Conservation (phyloP, 2,329 filamentous ascomycete species). For the Monilinia laxa region DNA sequence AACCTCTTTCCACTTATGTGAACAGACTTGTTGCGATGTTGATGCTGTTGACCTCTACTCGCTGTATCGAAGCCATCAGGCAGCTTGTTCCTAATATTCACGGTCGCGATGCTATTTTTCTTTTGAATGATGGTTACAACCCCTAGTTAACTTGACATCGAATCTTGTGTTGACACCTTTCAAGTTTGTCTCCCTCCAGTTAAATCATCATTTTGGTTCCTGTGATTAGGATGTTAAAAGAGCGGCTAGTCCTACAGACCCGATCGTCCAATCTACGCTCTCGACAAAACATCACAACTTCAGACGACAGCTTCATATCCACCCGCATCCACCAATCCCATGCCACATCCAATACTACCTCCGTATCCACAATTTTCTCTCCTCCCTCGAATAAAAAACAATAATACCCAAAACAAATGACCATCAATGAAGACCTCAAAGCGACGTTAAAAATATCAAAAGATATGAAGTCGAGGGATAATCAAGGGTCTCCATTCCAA, state of each 20-base stretch:
- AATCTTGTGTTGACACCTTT: not conserved
- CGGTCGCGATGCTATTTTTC: not conserved
- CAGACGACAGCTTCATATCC: not conserved
- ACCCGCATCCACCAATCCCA: not conserved
- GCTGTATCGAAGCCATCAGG: not conserved
- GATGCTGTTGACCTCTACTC: not conserved
- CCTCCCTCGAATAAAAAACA: not conserved
- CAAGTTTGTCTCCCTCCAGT: too few relatives aligned
- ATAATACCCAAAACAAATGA: not conserved
- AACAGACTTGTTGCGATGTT: not conserved
- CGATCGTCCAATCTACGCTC: not conserved
- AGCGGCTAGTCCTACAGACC: not conserved
- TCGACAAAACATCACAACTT: not conserved
- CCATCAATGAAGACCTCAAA: not conserved
- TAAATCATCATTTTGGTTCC: not conserved
- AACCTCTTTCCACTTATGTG: not conserved
- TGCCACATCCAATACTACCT: too few relatives aligned
- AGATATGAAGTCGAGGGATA: constrained; percentile 4
- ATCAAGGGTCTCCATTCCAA: not conserved
- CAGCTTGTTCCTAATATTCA: not conserved
- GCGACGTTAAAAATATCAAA: not conserved
- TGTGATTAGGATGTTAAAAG: not conserved
- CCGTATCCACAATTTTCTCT: not conserved
- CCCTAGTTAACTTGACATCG: too few relatives aligned
- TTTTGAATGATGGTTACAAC: not conserved